Evolutionary conservation across 2,329 filamentous ascomycete species (phyloP).

Genomic region (Volutella citrinella): DNA sequence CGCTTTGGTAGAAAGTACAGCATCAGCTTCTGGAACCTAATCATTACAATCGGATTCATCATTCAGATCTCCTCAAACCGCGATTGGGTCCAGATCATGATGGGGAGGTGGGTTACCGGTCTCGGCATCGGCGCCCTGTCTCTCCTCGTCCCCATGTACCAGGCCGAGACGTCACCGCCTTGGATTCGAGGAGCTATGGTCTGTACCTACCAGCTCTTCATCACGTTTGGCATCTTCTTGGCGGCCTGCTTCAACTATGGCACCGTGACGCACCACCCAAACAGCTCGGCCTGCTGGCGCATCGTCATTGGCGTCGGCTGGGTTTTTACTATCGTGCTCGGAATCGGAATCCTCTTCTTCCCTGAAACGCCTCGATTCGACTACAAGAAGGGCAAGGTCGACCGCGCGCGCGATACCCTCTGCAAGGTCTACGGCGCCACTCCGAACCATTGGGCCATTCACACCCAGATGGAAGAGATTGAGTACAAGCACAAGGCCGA

Average conservation of each 20-base stretch:
- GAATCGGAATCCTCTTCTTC: constrained; percentile 46
- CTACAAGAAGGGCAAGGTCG: constrained; percentile 45
- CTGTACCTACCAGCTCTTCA: constrained; percentile 67
- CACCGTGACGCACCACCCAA: constrained; percentile 44
- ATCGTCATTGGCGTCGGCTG: constrained; percentile 55
- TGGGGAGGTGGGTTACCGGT: constrained; percentile 63
- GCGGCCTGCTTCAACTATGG: constrained; percentile 62
- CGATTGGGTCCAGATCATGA: constrained; percentile 63
- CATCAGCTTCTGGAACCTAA: constrained; percentile 58
- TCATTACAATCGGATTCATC: constrained; percentile 64
- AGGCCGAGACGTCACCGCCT: constrained; percentile 66
- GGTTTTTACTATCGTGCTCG: constrained; percentile 47
- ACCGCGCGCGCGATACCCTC: constrained; percentile 45
- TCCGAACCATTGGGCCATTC: constrained; percentile 41
- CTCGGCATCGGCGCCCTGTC: constrained; percentile 65
- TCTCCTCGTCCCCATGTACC: constrained; percentile 68
- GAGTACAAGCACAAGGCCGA: constrained; percentile 51
- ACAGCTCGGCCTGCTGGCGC: constrained; percentile 55
- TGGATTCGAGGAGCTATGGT: constrained; percentile 66
- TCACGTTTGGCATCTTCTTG: constrained; percentile 66
- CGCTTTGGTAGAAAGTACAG: constrained; percentile 59
- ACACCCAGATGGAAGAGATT: constrained; percentile 52
- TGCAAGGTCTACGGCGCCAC: constrained; percentile 46
- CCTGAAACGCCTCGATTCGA: constrained; percentile 52
- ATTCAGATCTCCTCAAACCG: constrained; percentile 57